Conservation (phyloP, 1,139 yeast species). For the Ashbya aceris region DNA sequence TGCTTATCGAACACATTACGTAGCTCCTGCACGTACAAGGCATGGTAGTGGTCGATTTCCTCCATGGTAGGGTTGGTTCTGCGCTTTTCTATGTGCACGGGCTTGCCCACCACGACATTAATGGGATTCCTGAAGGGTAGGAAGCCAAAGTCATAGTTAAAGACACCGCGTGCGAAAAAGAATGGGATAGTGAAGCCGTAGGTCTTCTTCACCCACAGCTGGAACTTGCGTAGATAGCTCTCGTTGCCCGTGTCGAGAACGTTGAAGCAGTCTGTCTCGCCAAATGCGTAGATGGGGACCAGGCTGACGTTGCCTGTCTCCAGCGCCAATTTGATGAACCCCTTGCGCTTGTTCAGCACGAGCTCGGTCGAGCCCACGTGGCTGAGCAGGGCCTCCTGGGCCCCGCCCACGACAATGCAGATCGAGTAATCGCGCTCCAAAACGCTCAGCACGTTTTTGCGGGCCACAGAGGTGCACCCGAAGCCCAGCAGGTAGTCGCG, state of each 20-base stretch:
- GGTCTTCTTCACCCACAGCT: constrained; percentile 58
- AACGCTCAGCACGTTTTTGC: constrained; percentile 57
- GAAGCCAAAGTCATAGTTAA: constrained; percentile 86
- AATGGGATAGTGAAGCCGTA: constrained; percentile 84
- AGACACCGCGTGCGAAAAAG: constrained; percentile 86
- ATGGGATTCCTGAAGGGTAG: constrained; percentile 80
- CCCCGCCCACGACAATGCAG: constrained; percentile 91
- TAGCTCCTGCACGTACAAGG: constrained; percentile 59
- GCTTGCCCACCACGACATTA: constrained; percentile 71
- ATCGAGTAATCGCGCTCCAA: constrained; percentile 66
- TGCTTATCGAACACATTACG: constrained; percentile 59
- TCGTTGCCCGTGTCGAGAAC: constrained; percentile 47
- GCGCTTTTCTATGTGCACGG: constrained; percentile 56
- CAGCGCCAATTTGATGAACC: constrained; percentile 81
- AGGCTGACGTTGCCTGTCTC: constrained; percentile 66
- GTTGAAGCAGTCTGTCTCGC: constrained; percentile 76
- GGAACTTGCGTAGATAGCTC: constrained; percentile 49
- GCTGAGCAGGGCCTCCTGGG: constrained; percentile 76
- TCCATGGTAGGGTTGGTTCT: constrained; percentile 37
- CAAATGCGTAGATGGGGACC: constrained; percentile 88
- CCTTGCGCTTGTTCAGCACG: constrained; percentile 70
- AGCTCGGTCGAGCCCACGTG: constrained; percentile 52
- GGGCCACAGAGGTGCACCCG: constrained; percentile 82
- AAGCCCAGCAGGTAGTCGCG: constrained; percentile 75
- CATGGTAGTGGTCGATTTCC: constrained; percentile 63